phyloP scores from a whole-genome alignment of 108 stramenopile species.

The Aurantiochytrium sp. region DNA sequence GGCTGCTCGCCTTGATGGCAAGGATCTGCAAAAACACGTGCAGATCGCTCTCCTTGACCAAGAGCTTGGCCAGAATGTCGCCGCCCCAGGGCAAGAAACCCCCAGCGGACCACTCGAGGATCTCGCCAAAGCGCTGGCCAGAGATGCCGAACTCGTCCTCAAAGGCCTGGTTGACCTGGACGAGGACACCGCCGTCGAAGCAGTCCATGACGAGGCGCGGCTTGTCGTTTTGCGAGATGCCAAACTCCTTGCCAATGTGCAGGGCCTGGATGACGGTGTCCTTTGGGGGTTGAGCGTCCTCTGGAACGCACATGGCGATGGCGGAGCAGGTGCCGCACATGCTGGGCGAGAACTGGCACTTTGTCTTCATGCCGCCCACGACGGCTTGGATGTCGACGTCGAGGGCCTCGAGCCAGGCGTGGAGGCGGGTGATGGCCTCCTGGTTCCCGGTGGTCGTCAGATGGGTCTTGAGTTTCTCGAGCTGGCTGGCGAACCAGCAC shows the following conservation, averaged over 20 bases:
- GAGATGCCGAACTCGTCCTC: not conserved
- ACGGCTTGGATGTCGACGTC: not conserved
- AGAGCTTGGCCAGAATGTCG: slow-evolving; percentile 5
- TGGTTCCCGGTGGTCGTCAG: not conserved
- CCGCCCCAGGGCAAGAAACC: slow-evolving; percentile 24
- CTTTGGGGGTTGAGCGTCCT: not conserved
- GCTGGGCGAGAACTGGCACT: not conserved
- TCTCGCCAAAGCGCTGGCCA: not conserved
- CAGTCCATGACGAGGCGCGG: not conserved
- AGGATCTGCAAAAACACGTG: slow-evolving; percentile 1
- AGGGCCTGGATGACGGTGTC: not conserved
- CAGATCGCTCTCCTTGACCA: not conserved
- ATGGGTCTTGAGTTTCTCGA: slow-evolving; percentile 24
- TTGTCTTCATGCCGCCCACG: not conserved
- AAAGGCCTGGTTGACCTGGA: not conserved
- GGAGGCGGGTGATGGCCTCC: not conserved
- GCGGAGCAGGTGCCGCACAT: slow-evolving; percentile 25
- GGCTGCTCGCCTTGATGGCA: not conserved
- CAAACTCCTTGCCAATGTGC: not conserved
- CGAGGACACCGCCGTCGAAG: not conserved
- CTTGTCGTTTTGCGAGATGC: not conserved
- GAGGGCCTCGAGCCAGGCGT: slow-evolving; percentile 18
- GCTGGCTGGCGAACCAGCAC: slow-evolving; percentile 26
- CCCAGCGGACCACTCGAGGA: not conserved
- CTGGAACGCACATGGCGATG: not conserved